Base-by-base conservation (phyloP, 1,284 basidiomycete species). In the Tremellales sp. region DNA sequence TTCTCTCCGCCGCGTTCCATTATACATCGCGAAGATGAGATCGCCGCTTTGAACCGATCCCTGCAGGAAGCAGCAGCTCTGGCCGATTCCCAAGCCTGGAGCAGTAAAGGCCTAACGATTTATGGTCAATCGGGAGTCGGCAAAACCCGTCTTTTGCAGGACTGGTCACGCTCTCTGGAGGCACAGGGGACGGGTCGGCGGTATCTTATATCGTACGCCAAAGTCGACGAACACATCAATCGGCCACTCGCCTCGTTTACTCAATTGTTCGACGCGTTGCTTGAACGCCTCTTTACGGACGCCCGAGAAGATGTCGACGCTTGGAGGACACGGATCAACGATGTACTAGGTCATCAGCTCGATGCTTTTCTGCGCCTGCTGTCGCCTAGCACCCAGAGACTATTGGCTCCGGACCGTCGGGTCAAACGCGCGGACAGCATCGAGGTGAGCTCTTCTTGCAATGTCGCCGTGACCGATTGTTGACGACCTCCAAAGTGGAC, bases 111-210 rank as follows among this genome's bases (percentile, higher is more conserved):
- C 13, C 46, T 70, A 21, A 64, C 57, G 26, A 49, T 67, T 12
- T 68, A 57, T 53, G 72, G 72, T 1, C 42, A 53, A 5, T 66
- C 58, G 5, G 72, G 72, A 1, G 58, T 48, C 15, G 72, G 72
- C 10, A 74, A 74, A 50, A 58, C 56, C 2, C 54, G 59, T 5
- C 46, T 72, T 8, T 57, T 68, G 2, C 54, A 60, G 35, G 43
- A 60, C 8, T 74, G 69, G 67, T 49, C 56, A 11, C 46, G 35
- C 24, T 44, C 48, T 1, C 35, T 59, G 3, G 65, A 69, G 11
- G 35, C 44, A 3, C 43, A 47, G 6, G 15, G 49, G 13, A 41
- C 48, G 3, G 53, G 54, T 1, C 25, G 46, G 11, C 46, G 45
- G 2, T 59, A 60, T 40, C 43, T 68, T 1, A 53, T 70, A 2